Evolutionary conservation across 495 filamentous ascomycete genomes (phyloP), one percentile per base, ranked within the genome.

Genomic region (Lophiotrema nucula): DNA sequence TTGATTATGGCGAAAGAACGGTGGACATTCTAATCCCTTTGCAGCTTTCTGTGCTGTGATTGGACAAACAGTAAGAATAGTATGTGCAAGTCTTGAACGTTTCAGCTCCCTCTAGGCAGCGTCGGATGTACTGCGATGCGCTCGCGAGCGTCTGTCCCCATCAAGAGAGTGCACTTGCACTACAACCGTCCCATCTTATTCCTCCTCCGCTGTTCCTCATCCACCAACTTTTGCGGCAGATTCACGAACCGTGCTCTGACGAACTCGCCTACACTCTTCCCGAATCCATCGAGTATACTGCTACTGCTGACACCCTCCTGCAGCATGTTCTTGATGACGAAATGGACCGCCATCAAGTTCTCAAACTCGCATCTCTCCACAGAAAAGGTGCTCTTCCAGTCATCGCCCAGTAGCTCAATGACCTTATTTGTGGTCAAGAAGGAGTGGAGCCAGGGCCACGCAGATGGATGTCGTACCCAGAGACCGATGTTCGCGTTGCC

Each of bases 251-350:
- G 44, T n/a, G 54, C 63, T 28, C 69, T 35, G 2, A 71, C 41
- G 50, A 61, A 71, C 53, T 70, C 69, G 2, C 54, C 69, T 56
- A 71, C 49, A 44, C 69, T 60, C 56, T 71, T 71, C 18, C 58
- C 69, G 47, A 71, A 58, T 1, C 64, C 58, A 54, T 72, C 69
- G 19, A 72, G 50, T 4, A 62, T 16, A 18, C 50, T 60, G 15
- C 56, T 58, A 44, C 67, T 69, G 22, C 58, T 65, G n/a, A 70
- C 67, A 8, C 69, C 69, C 2, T 64, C 44, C 21, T 60, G 66
- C 1, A 72, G 53, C 16, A 60, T 35, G 8, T 64, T 68, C 27
- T 67, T 59, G 10, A 69, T 47, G 0, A 64, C 58, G 42, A 70
- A 70, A 58, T 70, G 68, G 1, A 72, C 69, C 0, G 69, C 60